phyloP scores from a whole-genome alignment of 345 rosid species.

The Populus pruinosa region DNA sequence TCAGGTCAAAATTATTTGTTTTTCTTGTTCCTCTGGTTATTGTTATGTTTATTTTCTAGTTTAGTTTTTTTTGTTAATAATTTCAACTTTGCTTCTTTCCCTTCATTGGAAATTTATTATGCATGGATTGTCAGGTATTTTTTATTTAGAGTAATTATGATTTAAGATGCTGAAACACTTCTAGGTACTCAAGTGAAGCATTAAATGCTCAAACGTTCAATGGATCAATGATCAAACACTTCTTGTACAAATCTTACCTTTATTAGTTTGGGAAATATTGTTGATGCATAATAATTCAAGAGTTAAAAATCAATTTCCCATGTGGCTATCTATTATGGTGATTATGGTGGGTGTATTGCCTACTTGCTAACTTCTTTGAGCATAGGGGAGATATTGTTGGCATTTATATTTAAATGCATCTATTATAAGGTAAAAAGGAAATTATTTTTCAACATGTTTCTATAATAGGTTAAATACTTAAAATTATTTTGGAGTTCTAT shows the following conservation, averaged over 20 bases:
- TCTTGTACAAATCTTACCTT: background rate
- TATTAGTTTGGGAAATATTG: background rate
- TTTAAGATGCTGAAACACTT: background rate
- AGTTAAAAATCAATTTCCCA: background rate
- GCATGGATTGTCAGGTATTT: background rate
- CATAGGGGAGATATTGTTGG: background rate
- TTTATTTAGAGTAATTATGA: background rate
- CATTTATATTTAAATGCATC: background rate
- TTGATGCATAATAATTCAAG: background rate
- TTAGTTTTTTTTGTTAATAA: background rate
- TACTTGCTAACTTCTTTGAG: background rate
- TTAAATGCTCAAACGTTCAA: background rate
- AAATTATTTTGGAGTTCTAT: background rate
- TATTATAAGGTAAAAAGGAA: background rate
- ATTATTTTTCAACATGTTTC: background rate
- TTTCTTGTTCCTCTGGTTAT: background rate
- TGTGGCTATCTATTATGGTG: background rate
- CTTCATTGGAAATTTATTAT: slow-evolving; percentile 2
- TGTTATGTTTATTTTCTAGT: slow-evolving; percentile 2
- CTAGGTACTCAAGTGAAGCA: background rate
- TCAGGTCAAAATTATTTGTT: slow-evolving; percentile 49
- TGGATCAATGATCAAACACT: background rate
- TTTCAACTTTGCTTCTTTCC: background rate
- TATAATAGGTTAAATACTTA: background rate
- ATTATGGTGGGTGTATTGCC: background rate